These are phyloP conservation scores for Entamoeba moshkovskii DNA, from an alignment of 208 protist species.

Conservation along the genomic window DNA sequence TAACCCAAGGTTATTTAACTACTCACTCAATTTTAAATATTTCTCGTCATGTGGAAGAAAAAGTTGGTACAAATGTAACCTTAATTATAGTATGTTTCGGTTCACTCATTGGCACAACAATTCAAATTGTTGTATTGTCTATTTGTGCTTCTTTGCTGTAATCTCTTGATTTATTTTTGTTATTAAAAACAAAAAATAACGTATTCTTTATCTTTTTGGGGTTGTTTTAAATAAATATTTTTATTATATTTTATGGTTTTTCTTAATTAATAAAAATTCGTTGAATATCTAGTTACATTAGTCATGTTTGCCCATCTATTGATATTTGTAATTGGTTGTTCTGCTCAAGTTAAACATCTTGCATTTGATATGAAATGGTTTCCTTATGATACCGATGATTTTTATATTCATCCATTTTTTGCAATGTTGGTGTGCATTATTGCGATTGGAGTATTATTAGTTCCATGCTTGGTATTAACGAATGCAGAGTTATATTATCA, in stretches of 20 bases:
- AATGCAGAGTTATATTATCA: neutral
- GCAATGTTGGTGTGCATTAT: neutral
- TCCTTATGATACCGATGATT: neutral
- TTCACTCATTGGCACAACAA: neutral
- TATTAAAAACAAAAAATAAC: too few species aligned
- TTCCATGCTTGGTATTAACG: neutral
- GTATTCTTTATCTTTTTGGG: too few species aligned
- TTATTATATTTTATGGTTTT: too few species aligned
- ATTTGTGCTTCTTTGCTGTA: too few species aligned
- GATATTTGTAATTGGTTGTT: neutral
- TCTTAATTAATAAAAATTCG: too few species aligned
- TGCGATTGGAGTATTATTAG: neutral
- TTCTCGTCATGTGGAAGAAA: neutral
- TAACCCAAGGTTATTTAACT: neutral
- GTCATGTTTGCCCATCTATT: neutral
- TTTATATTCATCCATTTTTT: neutral
- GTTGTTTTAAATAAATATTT: too few species aligned
- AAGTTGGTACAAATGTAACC: neutral
- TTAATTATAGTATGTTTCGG: neutral
- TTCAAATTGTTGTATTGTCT: neutral
- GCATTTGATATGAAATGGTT: neutral
- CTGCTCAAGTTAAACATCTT: neutral
- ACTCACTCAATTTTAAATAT: neutral
- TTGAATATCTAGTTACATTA: too few species aligned
- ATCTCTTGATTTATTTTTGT: too few species aligned